Percentiles rank a stretch among this genome's conserved stretches.
Conservation (phyloP, 805 yeast genomes). For the Danielia reshetovae region DNA sequence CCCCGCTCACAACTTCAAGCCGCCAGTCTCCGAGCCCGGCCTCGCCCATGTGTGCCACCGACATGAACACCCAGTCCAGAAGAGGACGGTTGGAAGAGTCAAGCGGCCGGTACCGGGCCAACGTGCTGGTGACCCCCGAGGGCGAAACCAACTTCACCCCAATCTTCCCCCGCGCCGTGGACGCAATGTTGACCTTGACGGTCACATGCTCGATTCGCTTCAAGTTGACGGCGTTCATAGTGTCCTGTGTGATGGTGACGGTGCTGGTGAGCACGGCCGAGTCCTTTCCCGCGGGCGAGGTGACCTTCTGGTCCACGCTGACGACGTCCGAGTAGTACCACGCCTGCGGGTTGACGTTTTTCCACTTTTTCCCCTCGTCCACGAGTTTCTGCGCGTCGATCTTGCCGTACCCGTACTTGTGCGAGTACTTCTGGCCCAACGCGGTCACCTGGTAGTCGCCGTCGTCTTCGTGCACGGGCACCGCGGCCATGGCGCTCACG, state of each 20-base stretch:
- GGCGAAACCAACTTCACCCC: constrained; percentile 71
- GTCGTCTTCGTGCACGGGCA: constrained; percentile 63
- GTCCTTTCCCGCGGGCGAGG: constrained; percentile 9
- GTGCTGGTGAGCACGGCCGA: constrained; percentile 23
- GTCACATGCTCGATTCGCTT: constrained; percentile 82
- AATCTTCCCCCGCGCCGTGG: constrained; percentile 66
- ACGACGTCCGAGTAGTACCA: constrained; percentile 58
- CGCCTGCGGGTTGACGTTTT: constrained; percentile 86
- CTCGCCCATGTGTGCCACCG: constrained; percentile 98
- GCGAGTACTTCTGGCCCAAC: constrained; percentile 68
- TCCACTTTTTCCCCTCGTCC: constrained; percentile 68
- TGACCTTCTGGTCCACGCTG: constrained; percentile 25
- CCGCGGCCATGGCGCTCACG: constrained; percentile 66
- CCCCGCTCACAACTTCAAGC: constrained; percentile 51
- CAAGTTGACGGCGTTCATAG: constrained; percentile 54
- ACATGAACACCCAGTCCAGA: constrained; percentile 84
- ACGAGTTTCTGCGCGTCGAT: constrained; percentile 79
- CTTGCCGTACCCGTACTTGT: constrained; percentile 88
- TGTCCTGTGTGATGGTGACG: constrained; percentile 42
- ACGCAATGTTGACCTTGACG: constrained; percentile 66
- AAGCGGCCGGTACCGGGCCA: constrained; percentile 62
- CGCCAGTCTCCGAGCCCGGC: constrained; percentile 79
- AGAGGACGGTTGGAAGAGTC: constrained; percentile 64
- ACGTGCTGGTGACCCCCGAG: constrained; percentile 61
- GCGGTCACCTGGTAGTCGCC: constrained; percentile 73